phyloP scores from a whole-genome alignment of 495 filamentous ascomycete genomes.

The Penicillium verhagenii region DNA sequence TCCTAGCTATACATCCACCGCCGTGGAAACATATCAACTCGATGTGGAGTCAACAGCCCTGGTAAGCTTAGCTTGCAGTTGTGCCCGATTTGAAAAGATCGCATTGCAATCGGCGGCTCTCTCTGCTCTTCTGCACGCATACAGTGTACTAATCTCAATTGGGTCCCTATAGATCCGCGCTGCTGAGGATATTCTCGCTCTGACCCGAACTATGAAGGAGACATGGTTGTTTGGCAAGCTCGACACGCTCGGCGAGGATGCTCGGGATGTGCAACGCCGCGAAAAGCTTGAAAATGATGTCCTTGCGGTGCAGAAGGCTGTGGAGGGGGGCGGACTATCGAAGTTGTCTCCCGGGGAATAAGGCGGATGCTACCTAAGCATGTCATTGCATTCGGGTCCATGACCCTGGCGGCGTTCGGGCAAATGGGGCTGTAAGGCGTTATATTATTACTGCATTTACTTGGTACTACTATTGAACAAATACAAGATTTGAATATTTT shows the following conservation, averaged over 20 bases:
- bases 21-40: constrained; percentile 60
- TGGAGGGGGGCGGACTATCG: constrained; percentile 41
- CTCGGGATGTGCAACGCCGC: constrained; percentile 38
- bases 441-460: no score
- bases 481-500: no score
- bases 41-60: constrained; percentile 63
- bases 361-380: not conserved
- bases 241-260: constrained; percentile 57
- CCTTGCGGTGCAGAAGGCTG: constrained; percentile 43
- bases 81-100: not conserved
- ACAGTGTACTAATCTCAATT: not conserved
- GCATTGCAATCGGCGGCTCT: no score
- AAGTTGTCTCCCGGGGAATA: constrained; percentile 15
- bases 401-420: not conserved
- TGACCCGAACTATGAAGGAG: constrained; percentile 67
- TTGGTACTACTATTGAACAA: no score
- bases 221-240: constrained; percentile 73
- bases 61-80: constrained; percentile 36
- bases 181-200: constrained; percentile 61
- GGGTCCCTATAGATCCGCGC: constrained; percentile 51
- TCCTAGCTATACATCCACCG: constrained; percentile 43
- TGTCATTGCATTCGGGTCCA: constrained; percentile 3
- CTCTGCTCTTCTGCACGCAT: no score
- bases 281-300: constrained; percentile 54
- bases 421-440: no score